phyloP scores from a whole-genome alignment of 2,329 filamentous ascomycete genomes.

The Trichoderma brevicompactum region DNA sequence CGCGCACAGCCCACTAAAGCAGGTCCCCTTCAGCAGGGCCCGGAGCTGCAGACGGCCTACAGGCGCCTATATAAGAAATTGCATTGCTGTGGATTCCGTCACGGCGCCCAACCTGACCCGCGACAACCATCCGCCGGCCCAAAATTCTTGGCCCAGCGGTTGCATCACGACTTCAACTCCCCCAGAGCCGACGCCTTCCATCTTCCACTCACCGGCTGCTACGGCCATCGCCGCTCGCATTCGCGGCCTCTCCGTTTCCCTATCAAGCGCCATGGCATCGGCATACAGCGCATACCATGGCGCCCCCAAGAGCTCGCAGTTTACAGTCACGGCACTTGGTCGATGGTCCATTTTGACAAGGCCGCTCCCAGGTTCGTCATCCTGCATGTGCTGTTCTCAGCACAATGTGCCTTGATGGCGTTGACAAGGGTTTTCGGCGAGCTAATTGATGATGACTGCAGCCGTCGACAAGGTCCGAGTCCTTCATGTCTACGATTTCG shows the following conservation, averaged over 20 bases:
- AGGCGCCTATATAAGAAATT: conserved; percentile 19
- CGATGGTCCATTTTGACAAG: conserved; percentile 82
- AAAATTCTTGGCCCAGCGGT: conserved; percentile 8
- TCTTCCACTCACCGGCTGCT: neutral
- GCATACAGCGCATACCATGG: conserved; percentile 46
- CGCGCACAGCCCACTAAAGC: conserved; percentile 24
- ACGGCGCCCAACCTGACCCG: conserved; percentile 11
- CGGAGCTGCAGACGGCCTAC: conserved; percentile 2
- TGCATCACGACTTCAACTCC: conserved; percentile 16
- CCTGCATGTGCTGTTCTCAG: conserved; percentile 15
- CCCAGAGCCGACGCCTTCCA: neutral
- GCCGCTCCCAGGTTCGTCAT: conserved; percentile 65
- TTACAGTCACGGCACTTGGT: conserved; percentile 74
- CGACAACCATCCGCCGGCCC: neutral
- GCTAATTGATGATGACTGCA: conserved; percentile 35
- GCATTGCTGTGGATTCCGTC: neutral
- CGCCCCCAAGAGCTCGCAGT: conserved; percentile 40
- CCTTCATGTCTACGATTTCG: conserved; percentile 96
- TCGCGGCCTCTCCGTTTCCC: conserved; percentile 5
- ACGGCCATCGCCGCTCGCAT: neutral
- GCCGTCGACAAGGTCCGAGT: conserved; percentile 71
- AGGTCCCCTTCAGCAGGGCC: conserved; percentile 17
- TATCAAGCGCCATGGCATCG: conserved; percentile 46
- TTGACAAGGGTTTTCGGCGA: neutral
- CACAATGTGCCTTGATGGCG: neutral